Base-by-base conservation (phyloP, 2,329 filamentous ascomycete genomes). In the Trichothecium sympodiale region DNA sequence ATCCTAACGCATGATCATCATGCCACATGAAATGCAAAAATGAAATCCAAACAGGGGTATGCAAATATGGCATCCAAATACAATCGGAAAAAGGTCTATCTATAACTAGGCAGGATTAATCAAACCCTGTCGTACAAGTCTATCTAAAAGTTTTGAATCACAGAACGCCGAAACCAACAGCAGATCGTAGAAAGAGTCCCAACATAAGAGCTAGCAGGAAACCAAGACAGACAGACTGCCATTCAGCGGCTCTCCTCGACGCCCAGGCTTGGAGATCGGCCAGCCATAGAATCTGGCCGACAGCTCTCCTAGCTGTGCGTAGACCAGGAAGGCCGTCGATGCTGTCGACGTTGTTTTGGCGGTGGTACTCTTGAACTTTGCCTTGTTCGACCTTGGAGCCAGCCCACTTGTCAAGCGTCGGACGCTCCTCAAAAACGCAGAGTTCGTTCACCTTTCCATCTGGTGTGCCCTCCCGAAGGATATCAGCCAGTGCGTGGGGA, bases 311-410 rank as follows among this genome's bases (percentile, higher is more conserved):
- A 16, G 74, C 75, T 5, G 59, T 59, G 38, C 59, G 63, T 44
- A 81, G 49, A 0, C 74, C 75, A 0, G 74, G 70, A 15, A 79
- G 54, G 2, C 71, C 73, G 43, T 80, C 76, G 31, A 80, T 58
- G 50, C 71, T 76, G 32, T 48, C 43, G 3, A 59, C 46, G 46
- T 82, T 83, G 45, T 65, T 69, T 41, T 62, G 50, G 16, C 59
- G 60, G 48, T 75, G 75, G 46, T 80, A 83, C n/a, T 59, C 55
- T 8, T 59, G 55, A 43, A 77, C 50, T 27, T 61, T 57, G 36
- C 69, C 67, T 39, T 61, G 62, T 32, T 68, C 62, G 3, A 67
- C 59, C 46, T 58, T 62, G 43, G 67, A 69, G 27, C 50, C 47
- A 2, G 65, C 62, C 62, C 64, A 76, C 36, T 62, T 55, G 16